These are phyloP conservation scores for Fonsecaea nubica DNA, from an alignment of 2,329 filamentous ascomycete genomes.

Conservation along the genomic window DNA sequence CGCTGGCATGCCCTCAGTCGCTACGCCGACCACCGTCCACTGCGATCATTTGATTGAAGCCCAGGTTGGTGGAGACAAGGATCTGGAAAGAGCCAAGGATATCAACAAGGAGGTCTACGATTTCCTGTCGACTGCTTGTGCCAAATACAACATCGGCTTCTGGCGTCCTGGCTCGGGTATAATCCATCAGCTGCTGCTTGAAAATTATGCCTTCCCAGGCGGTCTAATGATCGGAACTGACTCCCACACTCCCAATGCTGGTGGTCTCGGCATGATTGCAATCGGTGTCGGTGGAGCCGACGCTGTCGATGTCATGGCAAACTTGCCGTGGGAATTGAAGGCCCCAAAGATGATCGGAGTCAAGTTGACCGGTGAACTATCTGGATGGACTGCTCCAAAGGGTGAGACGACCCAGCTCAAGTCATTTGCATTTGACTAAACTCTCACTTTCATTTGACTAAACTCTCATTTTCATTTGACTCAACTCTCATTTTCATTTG, in stretches of 20 bases:
- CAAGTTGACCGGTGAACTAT: conserved; percentile 86
- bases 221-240: conserved; percentile 97
- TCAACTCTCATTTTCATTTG: no score
- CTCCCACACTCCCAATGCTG: conserved; percentile 95
- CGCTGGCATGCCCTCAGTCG: conserved; percentile 92
- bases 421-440: no score
- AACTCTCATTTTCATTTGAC: no score
- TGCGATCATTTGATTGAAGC: conserved; percentile 99
- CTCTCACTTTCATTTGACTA: no score
- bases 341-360: conserved; percentile 97
- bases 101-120: conserved; percentile 99
- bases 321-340: conserved; percentile 97
- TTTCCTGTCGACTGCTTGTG: conserved; percentile 90
- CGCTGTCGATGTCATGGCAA: conserved; percentile 97
- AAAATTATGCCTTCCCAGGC: conserved; percentile 99
- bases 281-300: conserved; percentile 96
- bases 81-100: conserved; percentile 84
- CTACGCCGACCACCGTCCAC: conserved; percentile 94
- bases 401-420: no score
- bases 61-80: conserved; percentile 89
- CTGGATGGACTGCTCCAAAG: conserved; percentile 92
- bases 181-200: conserved; percentile 97
- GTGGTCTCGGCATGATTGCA: conserved; percentile 83
- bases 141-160: conserved; percentile 99
- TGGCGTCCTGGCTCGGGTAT: conserved; percentile 99